phyloP scores from a whole-genome alignment of 345 rosid species.

The Corymbia maculata region DNA sequence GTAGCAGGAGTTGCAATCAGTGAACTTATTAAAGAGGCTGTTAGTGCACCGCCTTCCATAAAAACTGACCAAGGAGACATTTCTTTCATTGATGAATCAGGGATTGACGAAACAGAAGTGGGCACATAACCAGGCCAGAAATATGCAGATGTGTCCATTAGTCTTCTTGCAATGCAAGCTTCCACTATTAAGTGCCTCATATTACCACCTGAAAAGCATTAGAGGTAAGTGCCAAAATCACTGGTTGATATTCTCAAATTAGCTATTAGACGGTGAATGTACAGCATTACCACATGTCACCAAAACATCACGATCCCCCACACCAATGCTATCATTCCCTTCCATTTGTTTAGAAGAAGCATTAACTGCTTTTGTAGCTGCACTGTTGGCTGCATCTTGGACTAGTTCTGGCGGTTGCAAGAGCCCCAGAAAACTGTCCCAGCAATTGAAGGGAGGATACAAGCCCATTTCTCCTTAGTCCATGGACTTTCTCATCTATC shows the following conservation, averaged over 20 bases:
- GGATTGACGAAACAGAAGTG: constrained; percentile 14
- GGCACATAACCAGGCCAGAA: constrained; percentile 57
- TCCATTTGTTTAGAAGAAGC: constrained; percentile 23
- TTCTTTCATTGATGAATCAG: constrained; percentile 24
- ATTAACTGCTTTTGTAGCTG: constrained; percentile 45
- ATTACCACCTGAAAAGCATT: constrained; percentile 36
- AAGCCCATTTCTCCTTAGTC: constrained; percentile 23
- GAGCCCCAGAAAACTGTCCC: constrained; percentile 43
- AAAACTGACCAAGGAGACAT: constrained; percentile 47
- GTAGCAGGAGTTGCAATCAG: constrained; percentile 46
- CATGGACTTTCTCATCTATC: constrained; percentile 6
- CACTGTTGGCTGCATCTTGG: constrained; percentile 31
- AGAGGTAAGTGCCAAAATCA: neutral
- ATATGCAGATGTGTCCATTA: constrained; percentile 49
- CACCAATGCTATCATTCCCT: constrained; percentile 7
- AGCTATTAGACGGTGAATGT: neutral
- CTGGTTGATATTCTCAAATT: neutral
- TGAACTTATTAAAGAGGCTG: constrained; percentile 28
- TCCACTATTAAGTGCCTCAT: constrained; percentile 68
- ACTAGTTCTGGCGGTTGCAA: constrained; percentile 44
- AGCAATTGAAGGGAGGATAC: constrained; percentile 44
- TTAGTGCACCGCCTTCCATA: constrained; percentile 46
- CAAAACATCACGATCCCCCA: constrained; percentile 6
- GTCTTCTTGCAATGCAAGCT: constrained; percentile 61
- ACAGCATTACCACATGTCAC: constrained; percentile 21